Percentiles rank a stretch among this genome's conserved stretches.
phyloP scores from a whole-genome alignment of 352 stramenopile genomes.

The Phytophthora podocarpi region DNA sequence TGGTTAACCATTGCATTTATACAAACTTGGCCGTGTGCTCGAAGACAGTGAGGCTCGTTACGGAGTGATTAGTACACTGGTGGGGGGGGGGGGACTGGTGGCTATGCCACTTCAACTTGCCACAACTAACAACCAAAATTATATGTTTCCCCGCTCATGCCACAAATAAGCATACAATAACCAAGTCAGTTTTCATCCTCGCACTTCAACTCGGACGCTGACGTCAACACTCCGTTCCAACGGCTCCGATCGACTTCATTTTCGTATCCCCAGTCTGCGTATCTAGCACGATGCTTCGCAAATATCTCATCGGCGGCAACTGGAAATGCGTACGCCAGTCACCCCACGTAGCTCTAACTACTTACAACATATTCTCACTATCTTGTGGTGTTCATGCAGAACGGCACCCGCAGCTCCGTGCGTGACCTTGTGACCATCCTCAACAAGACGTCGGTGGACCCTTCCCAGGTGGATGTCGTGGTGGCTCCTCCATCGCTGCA shows the following conservation, averaged over 20 bases:
- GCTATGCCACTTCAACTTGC: conserved; percentile 1
- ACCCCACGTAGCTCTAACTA: too few species aligned
- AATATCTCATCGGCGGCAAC: conserved; percentile 93
- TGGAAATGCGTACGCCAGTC: conserved; percentile 94
- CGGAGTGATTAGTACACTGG: too few species aligned
- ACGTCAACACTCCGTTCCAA: conserved; percentile 26
- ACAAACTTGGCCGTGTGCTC: too few species aligned
- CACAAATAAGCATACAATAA: conserved; percentile 8
- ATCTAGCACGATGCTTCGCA: conserved; percentile 57
- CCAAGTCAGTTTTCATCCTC: not conserved
- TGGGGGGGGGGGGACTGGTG: too few species aligned
- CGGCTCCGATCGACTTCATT: not conserved
- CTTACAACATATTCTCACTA: too few species aligned
- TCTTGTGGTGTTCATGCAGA: too few species aligned
- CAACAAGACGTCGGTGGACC: conserved; percentile 70
- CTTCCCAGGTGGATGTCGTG: conserved; percentile 72
- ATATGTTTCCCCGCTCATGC: too few species aligned
- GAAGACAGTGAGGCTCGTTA: too few species aligned
- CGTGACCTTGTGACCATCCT: conserved; percentile 89
- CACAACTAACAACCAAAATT: not conserved
- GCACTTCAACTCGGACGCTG: conserved; percentile 28
- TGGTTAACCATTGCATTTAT: too few species aligned
- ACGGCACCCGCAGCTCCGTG: conserved; percentile 81
- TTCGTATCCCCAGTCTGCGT: not conserved
- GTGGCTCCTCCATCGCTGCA: conserved; percentile 74